A percentile compares a stretch with the other conserved stretches of the same genome.
These are phyloP conservation scores for Dactylonectria macrodidyma DNA, from an alignment of 2,329 filamentous ascomycete genomes.

Conservation along the genomic window DNA sequence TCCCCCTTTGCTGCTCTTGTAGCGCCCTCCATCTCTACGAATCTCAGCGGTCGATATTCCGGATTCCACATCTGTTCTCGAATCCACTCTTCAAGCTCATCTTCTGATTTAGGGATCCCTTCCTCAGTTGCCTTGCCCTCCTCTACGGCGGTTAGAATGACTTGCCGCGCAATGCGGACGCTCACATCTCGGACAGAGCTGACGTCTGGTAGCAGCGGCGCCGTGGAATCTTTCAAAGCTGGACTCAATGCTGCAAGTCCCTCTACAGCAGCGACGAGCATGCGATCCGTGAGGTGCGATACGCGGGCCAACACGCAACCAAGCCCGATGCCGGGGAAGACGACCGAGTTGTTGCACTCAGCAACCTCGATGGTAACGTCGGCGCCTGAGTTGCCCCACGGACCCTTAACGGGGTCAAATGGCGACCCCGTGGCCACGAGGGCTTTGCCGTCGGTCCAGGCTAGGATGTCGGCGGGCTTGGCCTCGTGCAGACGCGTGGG, in stretches of 20 bases:
- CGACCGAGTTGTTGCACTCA: constrained; percentile 91
- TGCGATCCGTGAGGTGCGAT: constrained; percentile 78
- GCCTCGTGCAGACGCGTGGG: constrained; percentile 89
- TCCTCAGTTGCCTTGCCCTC: constrained; percentile 77
- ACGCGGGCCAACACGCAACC: constrained; percentile 81
- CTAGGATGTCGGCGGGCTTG: constrained; percentile 79
- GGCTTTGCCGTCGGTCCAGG: constrained; percentile 84
- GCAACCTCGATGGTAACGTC: constrained; percentile 69
- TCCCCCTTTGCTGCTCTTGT: constrained; percentile 67
- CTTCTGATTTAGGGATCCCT: constrained; percentile 72
- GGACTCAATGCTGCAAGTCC: constrained; percentile 81
- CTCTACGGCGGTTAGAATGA: constrained; percentile 79
- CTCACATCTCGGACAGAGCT: constrained; percentile 82
- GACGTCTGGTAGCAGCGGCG: constrained; percentile 83
- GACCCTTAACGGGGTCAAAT: constrained; percentile 79
- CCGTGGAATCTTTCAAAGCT: constrained; percentile 73
- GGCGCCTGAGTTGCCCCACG: constrained; percentile 64
- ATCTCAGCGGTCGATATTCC: constrained; percentile 74
- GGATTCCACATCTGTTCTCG: constrained; percentile 86
- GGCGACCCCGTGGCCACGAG: constrained; percentile 89
- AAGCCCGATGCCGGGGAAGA: constrained; percentile 89
- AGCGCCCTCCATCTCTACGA: constrained; percentile 67
- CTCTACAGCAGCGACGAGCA: constrained; percentile 86
- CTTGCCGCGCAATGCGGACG: constrained; percentile 81
- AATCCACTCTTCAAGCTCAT: constrained; percentile 79